phyloP scores from a whole-genome alignment of 768 basidiomycete species.

The Obba rivulosa region DNA sequence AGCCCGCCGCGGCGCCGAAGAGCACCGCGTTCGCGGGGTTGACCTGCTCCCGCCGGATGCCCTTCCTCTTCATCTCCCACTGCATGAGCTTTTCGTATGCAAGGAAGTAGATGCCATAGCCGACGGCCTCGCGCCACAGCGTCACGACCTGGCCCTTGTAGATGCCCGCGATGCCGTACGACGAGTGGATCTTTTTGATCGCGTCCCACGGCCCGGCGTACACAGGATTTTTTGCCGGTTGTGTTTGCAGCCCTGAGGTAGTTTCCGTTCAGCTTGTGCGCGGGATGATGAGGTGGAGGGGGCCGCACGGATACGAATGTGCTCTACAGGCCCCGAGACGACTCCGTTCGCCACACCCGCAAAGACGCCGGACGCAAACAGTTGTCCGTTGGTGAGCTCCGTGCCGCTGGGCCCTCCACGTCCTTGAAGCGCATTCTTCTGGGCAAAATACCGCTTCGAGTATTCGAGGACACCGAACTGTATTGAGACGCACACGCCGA shows the following conservation, averaged over 20 bases:
- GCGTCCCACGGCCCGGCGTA: slow-evolving; percentile 88
- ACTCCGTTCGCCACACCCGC: slow-evolving; percentile 90
- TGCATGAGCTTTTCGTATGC: slow-evolving; percentile 92
- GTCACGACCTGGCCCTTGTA: slow-evolving; percentile 94
- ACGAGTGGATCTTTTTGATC: slow-evolving; percentile 72
- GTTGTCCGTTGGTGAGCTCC: slow-evolving; percentile 54
- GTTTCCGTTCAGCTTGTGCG: neutral
- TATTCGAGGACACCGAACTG: slow-evolving; percentile 91
- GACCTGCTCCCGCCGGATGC: slow-evolving; percentile 72
- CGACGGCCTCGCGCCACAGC: slow-evolving; percentile 73
- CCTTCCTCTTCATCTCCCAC: slow-evolving; percentile 70
- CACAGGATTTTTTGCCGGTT: slow-evolving; percentile 66
- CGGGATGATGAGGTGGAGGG: neutral
- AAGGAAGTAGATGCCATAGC: slow-evolving; percentile 87
- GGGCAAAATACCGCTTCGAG: slow-evolving; percentile 73
- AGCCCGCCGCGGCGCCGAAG: slow-evolving; percentile 90
- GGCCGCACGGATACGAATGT: slow-evolving; percentile 89
- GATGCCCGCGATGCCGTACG: slow-evolving; percentile 76
- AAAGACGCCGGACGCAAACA: slow-evolving; percentile 70
- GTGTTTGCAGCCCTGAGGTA: slow-evolving; percentile 89
- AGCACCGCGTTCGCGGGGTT: slow-evolving; percentile 71
- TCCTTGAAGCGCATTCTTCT: slow-evolving; percentile 53
- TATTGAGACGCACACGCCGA: slow-evolving; percentile 93
- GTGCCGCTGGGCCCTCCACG: slow-evolving; percentile 62
- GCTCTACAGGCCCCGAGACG: slow-evolving; percentile 94